Conservation (phyloP, 2,329 filamentous ascomycete species). For the Didymella exigua region DNA sequence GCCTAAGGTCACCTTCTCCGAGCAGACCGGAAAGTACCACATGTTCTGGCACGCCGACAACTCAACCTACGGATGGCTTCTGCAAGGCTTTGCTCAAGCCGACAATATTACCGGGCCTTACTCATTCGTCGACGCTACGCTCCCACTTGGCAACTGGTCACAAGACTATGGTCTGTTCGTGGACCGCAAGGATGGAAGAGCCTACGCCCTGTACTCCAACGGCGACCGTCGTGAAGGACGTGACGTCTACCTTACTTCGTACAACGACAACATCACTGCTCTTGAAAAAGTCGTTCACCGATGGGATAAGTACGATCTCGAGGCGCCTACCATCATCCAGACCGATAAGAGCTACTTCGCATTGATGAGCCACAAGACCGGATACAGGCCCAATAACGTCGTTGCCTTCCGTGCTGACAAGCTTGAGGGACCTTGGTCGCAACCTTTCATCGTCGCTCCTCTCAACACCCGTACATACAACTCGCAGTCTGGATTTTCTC, state of each 20-base stretch:
- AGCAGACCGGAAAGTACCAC: slow-evolving; percentile 61
- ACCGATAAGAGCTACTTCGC: slow-evolving; percentile 66
- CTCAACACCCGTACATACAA: slow-evolving; percentile 60
- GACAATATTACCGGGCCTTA: slow-evolving; percentile 62
- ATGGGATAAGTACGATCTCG: slow-evolving; percentile 65
- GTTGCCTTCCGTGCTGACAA: slow-evolving; percentile 62
- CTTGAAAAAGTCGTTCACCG: slow-evolving; percentile 60
- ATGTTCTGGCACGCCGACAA: slow-evolving; percentile 69
- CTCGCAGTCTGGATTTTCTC: slow-evolving; percentile 59
- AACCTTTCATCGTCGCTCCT: slow-evolving; percentile 59
- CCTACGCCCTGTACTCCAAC: slow-evolving; percentile 65
- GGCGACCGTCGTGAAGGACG: slow-evolving; percentile 61
- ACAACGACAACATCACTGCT: slow-evolving; percentile 59
- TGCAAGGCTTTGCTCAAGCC: slow-evolving; percentile 62
- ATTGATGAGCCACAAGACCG: slow-evolving; percentile 68
- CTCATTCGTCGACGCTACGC: slow-evolving; percentile 59
- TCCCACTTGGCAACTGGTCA: slow-evolving; percentile 66
- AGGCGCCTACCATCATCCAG: slow-evolving; percentile 65
- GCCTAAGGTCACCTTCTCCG: slow-evolving; percentile 66
- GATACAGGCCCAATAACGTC: slow-evolving; percentile 67
- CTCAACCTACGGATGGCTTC: slow-evolving; percentile 60
- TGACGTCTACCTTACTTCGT: slow-evolving; percentile 63
- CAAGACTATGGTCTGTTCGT: slow-evolving; percentile 67
- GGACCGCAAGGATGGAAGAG: slow-evolving; percentile 62
- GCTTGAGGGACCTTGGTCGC: slow-evolving; percentile 59